phyloP scores from a whole-genome alignment of 192 early-diverging fungal genomes.

The Paraglomus brasilianum region DNA sequence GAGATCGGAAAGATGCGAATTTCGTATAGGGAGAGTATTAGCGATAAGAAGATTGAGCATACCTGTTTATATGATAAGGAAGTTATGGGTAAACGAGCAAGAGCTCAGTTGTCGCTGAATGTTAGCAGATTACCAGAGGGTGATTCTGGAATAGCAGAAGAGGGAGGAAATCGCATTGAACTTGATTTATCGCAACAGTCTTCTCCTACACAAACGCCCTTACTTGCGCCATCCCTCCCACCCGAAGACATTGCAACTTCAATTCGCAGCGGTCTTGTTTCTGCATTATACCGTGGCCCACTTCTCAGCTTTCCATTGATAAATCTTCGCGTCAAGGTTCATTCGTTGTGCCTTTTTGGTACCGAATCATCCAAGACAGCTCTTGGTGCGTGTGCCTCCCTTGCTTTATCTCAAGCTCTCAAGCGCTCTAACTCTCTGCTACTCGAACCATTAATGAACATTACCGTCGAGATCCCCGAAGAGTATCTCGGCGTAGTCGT shows the following conservation, averaged over 20 bases:
- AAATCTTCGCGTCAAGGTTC: conserved; percentile 52
- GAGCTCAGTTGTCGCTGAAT: conserved; percentile 54
- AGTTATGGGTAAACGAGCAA: conserved; percentile 65
- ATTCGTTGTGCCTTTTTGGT: conserved; percentile 56
- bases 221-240: conserved; percentile 19
- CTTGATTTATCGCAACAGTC: conserved; percentile 32
- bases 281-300: conserved; percentile 71
- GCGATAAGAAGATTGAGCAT: conserved; percentile 34
- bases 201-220: conserved; percentile 25
- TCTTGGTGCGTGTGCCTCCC: conserved; percentile 61
- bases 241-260: conserved; percentile 41
- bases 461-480: conserved; percentile 67
- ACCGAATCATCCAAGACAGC: conserved; percentile 57
- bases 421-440: conserved; percentile 39
- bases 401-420: conserved; percentile 60
- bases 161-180: conserved; percentile 47
- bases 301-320: conserved; percentile 77
- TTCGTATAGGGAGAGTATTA: conserved; percentile 77
- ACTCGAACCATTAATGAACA: conserved; percentile 85
- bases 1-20: conserved; percentile 85
- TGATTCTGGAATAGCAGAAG: conserved; percentile 27
- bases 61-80: conserved; percentile 64
- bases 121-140: conserved; percentile 53
- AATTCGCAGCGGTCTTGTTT: conserved; percentile 63
- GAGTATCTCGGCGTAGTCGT: conserved; percentile 74